Evolutionary conservation across 805 yeast species (phyloP).

Genomic region (Metschnikowia dekortorum): DNA sequence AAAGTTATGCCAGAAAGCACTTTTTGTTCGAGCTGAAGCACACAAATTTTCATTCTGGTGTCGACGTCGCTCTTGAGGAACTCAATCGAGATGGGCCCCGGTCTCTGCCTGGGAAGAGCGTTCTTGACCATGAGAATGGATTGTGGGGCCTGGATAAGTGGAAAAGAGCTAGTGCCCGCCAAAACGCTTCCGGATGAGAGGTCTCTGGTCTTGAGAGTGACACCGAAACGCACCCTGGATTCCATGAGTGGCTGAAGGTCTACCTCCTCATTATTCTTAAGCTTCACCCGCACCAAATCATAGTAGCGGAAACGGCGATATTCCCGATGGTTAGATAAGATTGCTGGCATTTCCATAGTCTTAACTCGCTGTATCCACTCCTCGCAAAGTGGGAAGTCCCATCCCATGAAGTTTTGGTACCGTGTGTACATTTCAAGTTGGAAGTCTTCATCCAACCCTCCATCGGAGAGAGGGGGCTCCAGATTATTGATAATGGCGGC

Average conservation of each 20-base stretch:
- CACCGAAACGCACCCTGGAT: neutral
- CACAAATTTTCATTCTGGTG: neutral
- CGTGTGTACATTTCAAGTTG: neutral
- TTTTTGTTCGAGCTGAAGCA: neutral
- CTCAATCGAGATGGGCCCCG: neutral
- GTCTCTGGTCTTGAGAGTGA: neutral
- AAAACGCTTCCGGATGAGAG: neutral
- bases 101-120: neutral
- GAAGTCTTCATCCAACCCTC: neutral
- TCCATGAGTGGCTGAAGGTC: neutral
- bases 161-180: neutral
- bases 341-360: neutral
- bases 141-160: neutral
- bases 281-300: constrained; percentile 8
- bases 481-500: neutral
- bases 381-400: constrained; percentile 1
- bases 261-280: neutral
- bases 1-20: neutral
- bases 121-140: constrained; percentile 1
- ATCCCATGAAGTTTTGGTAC: constrained; percentile 1
- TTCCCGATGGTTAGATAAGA: constrained; percentile 5
- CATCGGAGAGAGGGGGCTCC: neutral
- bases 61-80: neutral
- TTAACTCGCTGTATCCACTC: neutral
- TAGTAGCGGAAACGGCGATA: constrained; percentile 13